phyloP scores from a whole-genome alignment of 768 basidiomycete species.

The Tephrocybe sp. region DNA sequence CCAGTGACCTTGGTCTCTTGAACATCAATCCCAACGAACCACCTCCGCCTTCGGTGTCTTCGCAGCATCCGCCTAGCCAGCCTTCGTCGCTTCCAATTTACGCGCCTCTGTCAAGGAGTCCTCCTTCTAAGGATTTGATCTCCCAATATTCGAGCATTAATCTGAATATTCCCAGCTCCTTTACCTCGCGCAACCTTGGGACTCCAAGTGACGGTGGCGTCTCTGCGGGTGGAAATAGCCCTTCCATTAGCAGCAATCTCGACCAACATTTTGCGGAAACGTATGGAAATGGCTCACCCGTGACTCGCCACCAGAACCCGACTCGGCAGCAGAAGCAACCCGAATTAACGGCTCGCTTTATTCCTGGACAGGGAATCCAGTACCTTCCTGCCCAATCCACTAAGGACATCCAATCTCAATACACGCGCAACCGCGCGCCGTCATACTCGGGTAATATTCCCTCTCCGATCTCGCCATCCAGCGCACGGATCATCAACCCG shows the following conservation, averaged over 20 bases:
- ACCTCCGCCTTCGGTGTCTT: conserved; percentile 36
- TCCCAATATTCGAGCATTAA: conserved; percentile 62
- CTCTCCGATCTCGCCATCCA: conserved; percentile 61
- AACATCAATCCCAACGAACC: conserved; percentile 51
- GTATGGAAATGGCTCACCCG: conserved; percentile 28
- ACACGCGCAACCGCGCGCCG: conserved; percentile 41
- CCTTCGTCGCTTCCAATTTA: conserved; percentile 79
- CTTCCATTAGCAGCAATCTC: conserved; percentile 41
- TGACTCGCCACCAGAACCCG: conserved; percentile 21
- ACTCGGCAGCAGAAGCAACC: conserved; percentile 24
- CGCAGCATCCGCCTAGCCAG: conserved; percentile 58
- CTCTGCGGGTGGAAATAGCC: conserved; percentile 49
- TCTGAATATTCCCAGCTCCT: conserved; percentile 50
- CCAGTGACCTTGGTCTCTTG: conserved; percentile 64
- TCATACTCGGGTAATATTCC: conserved; percentile 40
- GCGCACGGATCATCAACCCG: conserved; percentile 38
- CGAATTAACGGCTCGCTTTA: conserved; percentile 57
- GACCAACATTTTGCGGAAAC: conserved; percentile 47
- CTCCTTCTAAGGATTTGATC: conserved; percentile 51
- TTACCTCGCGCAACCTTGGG: conserved; percentile 51
- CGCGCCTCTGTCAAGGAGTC: conserved; percentile 65
- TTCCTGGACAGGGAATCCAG: conserved; percentile 48
- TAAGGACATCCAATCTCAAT: conserved; percentile 26
- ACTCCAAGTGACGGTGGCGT: conserved; percentile 66
- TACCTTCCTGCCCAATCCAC: conserved; percentile 19